Percentiles rank a stretch among this genome's conserved stretches.
Evolutionary conservation across 805 yeast genomes (phyloP).

Genomic region (Saturnispora sanitii): DNA sequence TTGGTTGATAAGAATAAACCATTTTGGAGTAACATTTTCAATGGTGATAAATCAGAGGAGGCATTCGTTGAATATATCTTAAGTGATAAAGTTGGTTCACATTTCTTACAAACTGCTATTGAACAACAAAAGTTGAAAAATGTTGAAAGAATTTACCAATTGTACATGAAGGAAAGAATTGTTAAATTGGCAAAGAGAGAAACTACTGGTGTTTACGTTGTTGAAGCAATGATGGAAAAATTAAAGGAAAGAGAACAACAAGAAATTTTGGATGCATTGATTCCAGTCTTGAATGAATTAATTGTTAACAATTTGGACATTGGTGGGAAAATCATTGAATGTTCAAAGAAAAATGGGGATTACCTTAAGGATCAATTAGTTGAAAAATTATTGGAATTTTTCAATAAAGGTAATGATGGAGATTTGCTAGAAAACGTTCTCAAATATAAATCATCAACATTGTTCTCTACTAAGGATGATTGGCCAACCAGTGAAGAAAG

Average conservation of each 20-base stretch:
- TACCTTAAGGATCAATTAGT: conserved; percentile 55
- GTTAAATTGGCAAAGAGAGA: conserved; percentile 69
- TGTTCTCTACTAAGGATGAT: conserved; percentile 75
- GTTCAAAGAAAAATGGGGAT: conserved; percentile 47
- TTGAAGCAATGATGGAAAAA: conserved; percentile 59
- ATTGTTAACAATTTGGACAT: conserved; percentile 63
- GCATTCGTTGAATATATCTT: conserved; percentile 76
- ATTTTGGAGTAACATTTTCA: conserved; percentile 58
- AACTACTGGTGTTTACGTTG: conserved; percentile 74
- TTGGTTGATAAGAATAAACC: conserved; percentile 64
- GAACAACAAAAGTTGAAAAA: conserved; percentile 56
- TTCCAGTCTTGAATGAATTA: conserved; percentile 55
- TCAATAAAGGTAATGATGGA: conserved; percentile 27
- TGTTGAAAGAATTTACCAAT: conserved; percentile 56
- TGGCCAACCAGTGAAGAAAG: conserved; percentile 92
- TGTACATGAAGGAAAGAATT: conserved; percentile 68
- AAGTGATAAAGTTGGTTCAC: conserved; percentile 88
- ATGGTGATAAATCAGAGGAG: conserved; percentile 50
- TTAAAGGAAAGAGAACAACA: conserved; percentile 55
- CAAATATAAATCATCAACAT: conserved; percentile 55
- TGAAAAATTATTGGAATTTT: conserved; percentile 35
- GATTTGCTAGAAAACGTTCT: conserved; percentile 61
- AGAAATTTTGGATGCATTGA: conserved; percentile 49
- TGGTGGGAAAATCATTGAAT: conserved; percentile 56
- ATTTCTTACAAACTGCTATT: conserved; percentile 69